phyloP scores from a whole-genome alignment of 192 early-diverging fungal genomes.

The Podila minutissima region DNA sequence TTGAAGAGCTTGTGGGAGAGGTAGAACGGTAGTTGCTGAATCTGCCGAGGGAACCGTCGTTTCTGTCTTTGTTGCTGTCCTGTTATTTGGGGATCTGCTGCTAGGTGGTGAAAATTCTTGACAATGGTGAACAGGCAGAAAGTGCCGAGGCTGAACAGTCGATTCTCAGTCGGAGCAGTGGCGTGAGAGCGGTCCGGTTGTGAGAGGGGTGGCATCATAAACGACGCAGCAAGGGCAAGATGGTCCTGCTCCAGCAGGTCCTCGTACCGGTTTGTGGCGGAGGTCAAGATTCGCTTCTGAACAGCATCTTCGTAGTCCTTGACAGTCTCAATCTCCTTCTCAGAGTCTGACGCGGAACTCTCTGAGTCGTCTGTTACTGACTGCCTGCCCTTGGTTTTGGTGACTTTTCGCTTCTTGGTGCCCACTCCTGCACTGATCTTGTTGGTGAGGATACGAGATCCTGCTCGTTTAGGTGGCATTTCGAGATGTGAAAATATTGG shows the following conservation, averaged over 20 bases:
- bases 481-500: too few relatives aligned
- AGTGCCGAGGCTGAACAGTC: slow-evolving; percentile 26
- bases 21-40: slow-evolving; percentile 22
- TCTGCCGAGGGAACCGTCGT: slow-evolving; percentile 10
- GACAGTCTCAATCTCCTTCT: slow-evolving; percentile 37
- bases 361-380: too few relatives aligned
- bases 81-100: neutral
- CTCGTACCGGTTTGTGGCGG: slow-evolving; percentile 29
- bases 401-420: too few relatives aligned
- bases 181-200: neutral
- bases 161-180: too few relatives aligned
- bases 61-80: neutral
- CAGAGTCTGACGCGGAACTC: slow-evolving; percentile 8
- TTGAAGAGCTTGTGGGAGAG: slow-evolving; percentile 24
- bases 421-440: too few relatives aligned
- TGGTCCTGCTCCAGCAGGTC: slow-evolving; percentile 23
- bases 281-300: slow-evolving; percentile 18
- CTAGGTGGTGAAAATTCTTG: slow-evolving; percentile 30
- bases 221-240: slow-evolving; percentile 13
- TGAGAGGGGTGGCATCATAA: slow-evolving; percentile 21
- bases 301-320: slow-evolving; percentile 43
- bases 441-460: too few relatives aligned
- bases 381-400: too few relatives aligned
- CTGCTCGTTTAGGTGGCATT: too few relatives aligned
- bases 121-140: slow-evolving; percentile 22